Base-by-base conservation (phyloP, 139 green algal genomes). In the Chlorella sorokiniana region DNA sequence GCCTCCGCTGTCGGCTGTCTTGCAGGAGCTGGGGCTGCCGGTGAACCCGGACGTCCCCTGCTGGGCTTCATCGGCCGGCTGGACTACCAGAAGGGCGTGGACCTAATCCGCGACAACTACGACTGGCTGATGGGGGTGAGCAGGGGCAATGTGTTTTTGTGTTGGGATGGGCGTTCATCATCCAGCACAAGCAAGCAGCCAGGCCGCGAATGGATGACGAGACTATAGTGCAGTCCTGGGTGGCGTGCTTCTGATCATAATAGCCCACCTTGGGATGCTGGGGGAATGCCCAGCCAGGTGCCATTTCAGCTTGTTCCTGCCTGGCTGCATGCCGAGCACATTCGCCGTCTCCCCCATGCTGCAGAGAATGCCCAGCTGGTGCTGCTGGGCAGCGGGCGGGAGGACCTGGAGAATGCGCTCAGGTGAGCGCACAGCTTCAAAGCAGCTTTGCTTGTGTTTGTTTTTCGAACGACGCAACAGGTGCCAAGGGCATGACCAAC, bases 81-180 rank as follows among this genome's bases (percentile, higher is more conserved):
- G 84, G 95, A 98, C 87, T 94, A 97, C 85, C 96, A 99, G 90
- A 99, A 99, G 91, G 97, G 97, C 9, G 95, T 99, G 68, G 97
- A 99, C 89, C 89, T 99, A 9, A 98, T 99, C 84, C 78, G 86
- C 8, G 94, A 97, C 82, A 94, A 84, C 81, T 95, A 93, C 83
- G 90, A 95, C 54, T 98, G 94, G 94, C 83, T 97, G 9, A 96
- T 96, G 92, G 64, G 77, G 80, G 96, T 84, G 78, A 82, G 33
- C n/a, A n/a, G n/a, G n/a, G n/a, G n/a, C n/a, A n/a, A n/a, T n/a
- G n/a, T n/a, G n/a, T n/a, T n/a, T n/a, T n/a, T n/a, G n/a, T n/a
- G n/a, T n/a, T n/a, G n/a, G n/a, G n/a, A n/a, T n/a, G n/a, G n/a
- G n/a, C n/a, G n/a, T n/a, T n/a, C n/a, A n/a, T n/a, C n/a, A n/a